These are phyloP conservation scores for Paragyromitra xinjiangensis DNA, from an alignment of 495 filamentous ascomycete species.

Conservation along the genomic window DNA sequence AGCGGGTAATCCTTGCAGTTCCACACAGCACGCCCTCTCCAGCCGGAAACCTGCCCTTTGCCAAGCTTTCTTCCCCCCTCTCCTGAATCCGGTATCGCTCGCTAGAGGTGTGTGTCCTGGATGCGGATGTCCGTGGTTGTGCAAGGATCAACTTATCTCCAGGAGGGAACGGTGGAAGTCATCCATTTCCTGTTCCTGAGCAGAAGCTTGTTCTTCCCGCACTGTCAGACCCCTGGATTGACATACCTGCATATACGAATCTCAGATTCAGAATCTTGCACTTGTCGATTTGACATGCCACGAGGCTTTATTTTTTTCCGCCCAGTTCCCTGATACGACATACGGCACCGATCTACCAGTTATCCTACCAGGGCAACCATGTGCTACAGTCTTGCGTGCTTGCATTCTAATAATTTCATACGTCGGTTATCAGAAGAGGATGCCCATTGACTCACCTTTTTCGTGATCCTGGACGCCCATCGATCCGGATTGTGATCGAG, in stretches of 20 bases:
- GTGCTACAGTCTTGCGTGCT: neutral
- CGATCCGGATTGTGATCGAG: conserved; percentile 1
- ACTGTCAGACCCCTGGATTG: conserved; percentile 31
- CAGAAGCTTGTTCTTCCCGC: conserved; percentile 43
- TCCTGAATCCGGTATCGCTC: conserved; percentile 11
- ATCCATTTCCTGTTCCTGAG: conserved; percentile 44
- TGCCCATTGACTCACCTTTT: conserved; percentile 1
- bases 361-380: conserved; percentile 6
- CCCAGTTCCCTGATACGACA: conserved; percentile 2
- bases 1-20: conserved; percentile 46
- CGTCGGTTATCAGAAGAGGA: neutral
- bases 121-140: conserved; percentile 40
- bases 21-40: conserved; percentile 8
- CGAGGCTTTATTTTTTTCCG: neutral
- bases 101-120: neutral
- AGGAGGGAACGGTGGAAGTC: conserved; percentile 4
- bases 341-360: conserved; percentile 1
- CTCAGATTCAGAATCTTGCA: conserved; percentile 22
- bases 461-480: neutral
- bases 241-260: conserved; percentile 34
- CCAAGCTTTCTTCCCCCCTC: conserved; percentile 14
- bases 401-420: conserved; percentile 11
- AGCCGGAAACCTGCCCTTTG: conserved; percentile 29
- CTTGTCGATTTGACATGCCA: conserved; percentile 22
- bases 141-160: conserved; percentile 38